Evolutionary conservation across 192 early-diverging fungal species (phyloP).

Genomic region (Linnemannia elongata): DNA sequence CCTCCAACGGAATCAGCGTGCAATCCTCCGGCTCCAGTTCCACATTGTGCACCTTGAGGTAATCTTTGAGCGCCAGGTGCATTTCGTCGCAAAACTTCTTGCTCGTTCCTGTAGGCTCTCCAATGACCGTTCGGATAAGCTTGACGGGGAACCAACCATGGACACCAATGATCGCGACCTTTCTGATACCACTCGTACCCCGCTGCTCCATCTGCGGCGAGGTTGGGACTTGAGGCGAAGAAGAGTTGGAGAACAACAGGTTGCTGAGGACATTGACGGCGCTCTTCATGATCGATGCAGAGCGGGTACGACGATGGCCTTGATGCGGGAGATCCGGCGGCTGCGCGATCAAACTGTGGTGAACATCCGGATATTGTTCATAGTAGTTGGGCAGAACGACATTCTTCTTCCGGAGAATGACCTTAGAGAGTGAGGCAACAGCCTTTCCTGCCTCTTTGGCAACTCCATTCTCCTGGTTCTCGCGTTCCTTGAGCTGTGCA

Average conservation of each 20-base stretch:
- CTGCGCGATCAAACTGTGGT: constrained; percentile 10
- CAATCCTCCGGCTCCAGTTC: constrained; percentile 64
- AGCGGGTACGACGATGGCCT: background rate
- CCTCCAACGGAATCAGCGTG: constrained; percentile 87
- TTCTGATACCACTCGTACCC: constrained; percentile 54
- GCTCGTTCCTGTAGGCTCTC: constrained; percentile 95
- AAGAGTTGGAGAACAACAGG: constrained; percentile 62
- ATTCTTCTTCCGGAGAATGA: constrained; percentile 45
- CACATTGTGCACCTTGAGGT: constrained; percentile 67
- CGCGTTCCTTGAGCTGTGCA: constrained; percentile 31
- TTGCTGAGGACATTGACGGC: constrained; percentile 38
- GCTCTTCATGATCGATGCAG: constrained; percentile 45
- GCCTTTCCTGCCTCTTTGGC: constrained; percentile 40
- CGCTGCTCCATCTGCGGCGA: constrained; percentile 17
- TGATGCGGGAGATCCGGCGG: background rate
- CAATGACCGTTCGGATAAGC: constrained; percentile 80
- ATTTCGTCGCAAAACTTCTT: constrained; percentile 91
- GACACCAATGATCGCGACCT: constrained; percentile 85
- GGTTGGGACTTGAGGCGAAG: constrained; percentile 52
- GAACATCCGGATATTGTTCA: constrained; percentile 42
- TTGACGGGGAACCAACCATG: constrained; percentile 96
- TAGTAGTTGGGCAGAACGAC: constrained; percentile 49
- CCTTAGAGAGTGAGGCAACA: constrained; percentile 34
- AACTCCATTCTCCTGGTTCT: constrained; percentile 6
- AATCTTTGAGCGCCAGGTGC: constrained; percentile 73